These are phyloP conservation scores for Penicillium sp. DNA, from an alignment of 2,329 filamentous ascomycete species.

Conservation along the genomic window DNA sequence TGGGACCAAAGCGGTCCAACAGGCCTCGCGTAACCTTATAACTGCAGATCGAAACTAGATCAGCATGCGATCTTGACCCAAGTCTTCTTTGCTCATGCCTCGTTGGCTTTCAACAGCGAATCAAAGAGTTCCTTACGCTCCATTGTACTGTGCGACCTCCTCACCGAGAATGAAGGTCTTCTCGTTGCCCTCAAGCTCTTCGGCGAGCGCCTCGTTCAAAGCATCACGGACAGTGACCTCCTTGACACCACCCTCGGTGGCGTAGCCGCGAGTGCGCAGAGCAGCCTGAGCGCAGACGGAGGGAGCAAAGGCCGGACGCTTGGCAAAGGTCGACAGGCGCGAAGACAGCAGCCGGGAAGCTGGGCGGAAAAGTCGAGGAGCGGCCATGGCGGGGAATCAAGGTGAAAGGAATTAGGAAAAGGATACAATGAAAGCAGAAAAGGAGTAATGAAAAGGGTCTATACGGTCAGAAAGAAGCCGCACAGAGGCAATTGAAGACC, in stretches of 20 bases:
- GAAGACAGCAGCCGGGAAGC: constrained; percentile 57
- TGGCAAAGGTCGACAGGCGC: constrained; percentile 30
- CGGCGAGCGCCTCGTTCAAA: constrained; percentile 92
- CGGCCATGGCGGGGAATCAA: constrained; percentile 47
- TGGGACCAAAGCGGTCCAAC: constrained; percentile 92
- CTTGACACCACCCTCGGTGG: constrained; percentile 61
- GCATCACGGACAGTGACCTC: constrained; percentile 97
- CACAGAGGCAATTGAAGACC: constrained; percentile 3
- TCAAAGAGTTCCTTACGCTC: constrained; percentile 56
- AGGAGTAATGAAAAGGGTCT: constrained; percentile 13
- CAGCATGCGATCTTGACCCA: constrained; percentile 24
- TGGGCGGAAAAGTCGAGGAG: constrained; percentile 58
- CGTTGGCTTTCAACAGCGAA: not conserved
- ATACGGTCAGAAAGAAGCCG: constrained; percentile 13
- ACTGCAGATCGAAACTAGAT: constrained; percentile 37
- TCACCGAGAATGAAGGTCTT: constrained; percentile 97
- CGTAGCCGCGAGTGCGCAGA: constrained; percentile 50
- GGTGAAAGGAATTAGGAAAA: constrained; percentile 43
- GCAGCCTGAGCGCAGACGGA: constrained; percentile 47
- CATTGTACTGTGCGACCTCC: constrained; percentile 99
- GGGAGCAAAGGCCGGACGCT: constrained; percentile 34
- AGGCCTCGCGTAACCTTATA: constrained; percentile 99
- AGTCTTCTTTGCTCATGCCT: not conserved
- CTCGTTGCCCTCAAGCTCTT: constrained; percentile 89
- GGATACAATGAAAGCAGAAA: constrained; percentile 3